phyloP scores from a whole-genome alignment of 1,284 basidiomycete species.

The Cutaneotrichosporon sp. region DNA sequence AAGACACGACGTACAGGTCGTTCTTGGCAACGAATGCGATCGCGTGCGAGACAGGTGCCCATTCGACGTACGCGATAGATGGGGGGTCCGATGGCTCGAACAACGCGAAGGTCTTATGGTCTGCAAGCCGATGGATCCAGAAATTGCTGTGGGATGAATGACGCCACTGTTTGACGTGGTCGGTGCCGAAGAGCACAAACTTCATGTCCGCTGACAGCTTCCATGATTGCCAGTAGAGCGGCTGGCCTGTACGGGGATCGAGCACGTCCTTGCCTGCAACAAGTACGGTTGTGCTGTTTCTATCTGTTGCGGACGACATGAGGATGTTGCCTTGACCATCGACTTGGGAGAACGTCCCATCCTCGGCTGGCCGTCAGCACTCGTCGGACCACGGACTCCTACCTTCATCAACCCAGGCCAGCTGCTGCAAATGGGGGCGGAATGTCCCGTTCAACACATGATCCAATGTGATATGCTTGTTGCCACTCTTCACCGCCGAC shows the following conservation, averaged over 20 bases:
- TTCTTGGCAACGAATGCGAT: slow-evolving; percentile 78
- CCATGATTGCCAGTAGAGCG: slow-evolving; percentile 61
- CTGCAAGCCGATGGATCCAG: slow-evolving; percentile 68
- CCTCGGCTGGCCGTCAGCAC: slow-evolving; percentile 61
- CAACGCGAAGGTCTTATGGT: slow-evolving; percentile 63
- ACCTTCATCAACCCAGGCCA: slow-evolving; percentile 88
- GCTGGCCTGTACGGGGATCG: slow-evolving; percentile 49
- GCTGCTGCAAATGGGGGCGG: slow-evolving; percentile 47
- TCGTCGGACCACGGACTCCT: slow-evolving; percentile 19
- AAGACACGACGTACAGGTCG: slow-evolving; percentile 73
- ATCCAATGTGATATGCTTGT: slow-evolving; percentile 71
- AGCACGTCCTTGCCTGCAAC: slow-evolving; percentile 33
- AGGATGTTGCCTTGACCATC: slow-evolving; percentile 60
- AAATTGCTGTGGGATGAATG: slow-evolving; percentile 83
- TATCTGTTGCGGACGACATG: slow-evolving; percentile 67
- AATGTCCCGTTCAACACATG: slow-evolving; percentile 89
- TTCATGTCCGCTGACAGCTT: slow-evolving; percentile 80
- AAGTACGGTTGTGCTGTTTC: slow-evolving; percentile 29
- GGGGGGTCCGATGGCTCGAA: slow-evolving; percentile 55
- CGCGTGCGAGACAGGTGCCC: slow-evolving; percentile 73
- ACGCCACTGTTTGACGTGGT: slow-evolving; percentile 84
- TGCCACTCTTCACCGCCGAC: slow-evolving; percentile 52
- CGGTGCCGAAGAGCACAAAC: slow-evolving; percentile 71
- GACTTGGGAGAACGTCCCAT: slow-evolving; percentile 74
- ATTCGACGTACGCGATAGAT: slow-evolving; percentile 68